Base-by-base conservation (phyloP, 2,329 filamentous ascomycete species). In the Fusarium haematococcum region DNA sequence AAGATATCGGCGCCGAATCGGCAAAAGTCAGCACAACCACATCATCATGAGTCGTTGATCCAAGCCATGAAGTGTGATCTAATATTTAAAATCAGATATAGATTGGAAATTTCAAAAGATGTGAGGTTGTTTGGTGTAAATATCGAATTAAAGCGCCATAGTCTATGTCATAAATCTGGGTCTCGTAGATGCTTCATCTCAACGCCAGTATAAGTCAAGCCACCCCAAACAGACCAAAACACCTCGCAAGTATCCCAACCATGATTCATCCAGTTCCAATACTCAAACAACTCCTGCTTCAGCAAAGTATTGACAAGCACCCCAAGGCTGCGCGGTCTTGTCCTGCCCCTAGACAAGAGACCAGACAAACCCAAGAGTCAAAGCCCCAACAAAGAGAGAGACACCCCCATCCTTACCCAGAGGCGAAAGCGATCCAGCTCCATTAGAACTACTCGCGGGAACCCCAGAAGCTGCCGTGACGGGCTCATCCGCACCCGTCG, bases 381-480 rank as follows among this genome's bases (percentile, higher is more conserved):
- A 39, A 10, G 62, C 33, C 6, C 65, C 70, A 45, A 75, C 72
- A 32, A 61, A 35, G 14, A 68, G 48, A n/a, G 71, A 63, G 16
- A 64, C 23, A 32, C 32, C 30, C 16, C 58, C 39, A 13, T 60
- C 41, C 11, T 33, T 54, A 13, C 33, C 45, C 14, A 60, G 50
- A 5, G 67, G 65, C 6, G 65, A 70, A 35, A 75, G 50, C 13
- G 67, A 69, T 16, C 30, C 52, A 30, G 73, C 71, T 13, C 56
- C 71, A 11, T 63, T 74, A 41, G 70, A 57, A 5, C 52, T 62
- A 10, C 25, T 50, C 18, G 60, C 56, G 4, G 77, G 73, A 8
- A 88, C 68, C 2, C 86, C 86, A n/a, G 81, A 83, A 5, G 85
- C 87, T 0, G 90, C 89, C 4, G 83, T 76, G 1, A 88, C 87